These are phyloP conservation scores for Mycena capillaripes DNA, from an alignment of 768 basidiomycete species.

Conservation along the genomic window DNA sequence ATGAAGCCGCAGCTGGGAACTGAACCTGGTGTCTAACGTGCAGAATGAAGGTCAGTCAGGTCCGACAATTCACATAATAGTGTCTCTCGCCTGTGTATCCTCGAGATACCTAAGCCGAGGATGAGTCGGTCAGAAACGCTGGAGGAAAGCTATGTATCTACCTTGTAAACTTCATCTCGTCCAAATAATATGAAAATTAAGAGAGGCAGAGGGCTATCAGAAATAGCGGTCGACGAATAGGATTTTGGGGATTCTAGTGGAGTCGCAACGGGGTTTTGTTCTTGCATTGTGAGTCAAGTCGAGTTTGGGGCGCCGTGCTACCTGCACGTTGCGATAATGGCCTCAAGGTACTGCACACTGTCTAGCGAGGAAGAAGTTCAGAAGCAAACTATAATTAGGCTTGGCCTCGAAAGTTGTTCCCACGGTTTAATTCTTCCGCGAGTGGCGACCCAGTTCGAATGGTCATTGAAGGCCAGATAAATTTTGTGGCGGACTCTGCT, in stretches of 20 bases:
- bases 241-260: not conserved
- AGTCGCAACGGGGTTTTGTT: not conserved
- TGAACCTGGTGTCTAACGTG: no score
- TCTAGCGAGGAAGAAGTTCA: slow-evolving; percentile 1
- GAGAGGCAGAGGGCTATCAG: not conserved
- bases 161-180: slow-evolving; percentile 72
- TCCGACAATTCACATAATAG: not conserved
- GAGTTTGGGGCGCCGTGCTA: slow-evolving; percentile 17
- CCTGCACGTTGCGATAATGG: slow-evolving; percentile 25
- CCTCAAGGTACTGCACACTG: slow-evolving; percentile 7
- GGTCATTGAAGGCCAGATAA: not conserved
- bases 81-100: slow-evolving; percentile 70
- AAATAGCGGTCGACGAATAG: not conserved
- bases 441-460: not conserved
- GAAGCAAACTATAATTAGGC: slow-evolving; percentile 24
- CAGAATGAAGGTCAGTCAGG: not conserved
- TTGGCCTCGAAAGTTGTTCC: not conserved
- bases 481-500: not conserved
- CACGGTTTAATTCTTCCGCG: slow-evolving; percentile 13
- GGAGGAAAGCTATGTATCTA: slow-evolving; percentile 40
- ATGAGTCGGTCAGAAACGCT: not conserved
- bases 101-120: slow-evolving; percentile 67
- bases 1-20: no score
- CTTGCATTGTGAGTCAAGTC: slow-evolving; percentile 1
- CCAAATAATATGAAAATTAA: not conserved